A percentile compares a stretch with the other conserved stretches of the same genome.
Conservation (phyloP, 78 protist genomes). For the Planoprotostelium fungivorum region DNA sequence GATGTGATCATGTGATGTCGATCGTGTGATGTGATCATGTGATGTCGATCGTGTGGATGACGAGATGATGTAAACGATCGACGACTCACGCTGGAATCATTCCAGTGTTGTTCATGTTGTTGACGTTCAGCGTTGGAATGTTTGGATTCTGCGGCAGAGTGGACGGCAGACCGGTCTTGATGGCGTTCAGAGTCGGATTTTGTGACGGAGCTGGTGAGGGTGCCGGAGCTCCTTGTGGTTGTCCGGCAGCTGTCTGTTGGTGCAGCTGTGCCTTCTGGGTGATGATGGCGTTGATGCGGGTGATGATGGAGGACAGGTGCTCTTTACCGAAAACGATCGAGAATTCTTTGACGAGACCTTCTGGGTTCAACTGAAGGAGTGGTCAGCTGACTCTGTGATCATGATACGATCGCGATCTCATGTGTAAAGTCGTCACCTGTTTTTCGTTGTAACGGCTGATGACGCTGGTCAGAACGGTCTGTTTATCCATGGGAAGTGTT, state of each 20-base stretch:
- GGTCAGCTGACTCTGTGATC: neutral
- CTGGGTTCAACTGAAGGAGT: neutral
- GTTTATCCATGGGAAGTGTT: neutral
- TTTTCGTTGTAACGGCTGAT: neutral
- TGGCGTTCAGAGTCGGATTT: too few species aligned
- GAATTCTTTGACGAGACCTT: neutral
- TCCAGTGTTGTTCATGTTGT: too few species aligned
- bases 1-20: too few species aligned
- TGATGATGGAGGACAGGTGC: neutral
- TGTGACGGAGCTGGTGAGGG: too few species aligned
- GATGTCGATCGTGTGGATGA: too few species aligned
- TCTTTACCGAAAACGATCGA: neutral
- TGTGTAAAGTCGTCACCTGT: neutral
- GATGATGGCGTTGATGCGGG: neutral
- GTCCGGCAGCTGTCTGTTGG: neutral
- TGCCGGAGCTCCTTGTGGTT: too few species aligned
- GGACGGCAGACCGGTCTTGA: too few species aligned
- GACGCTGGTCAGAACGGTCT: neutral
- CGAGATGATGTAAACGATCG: too few species aligned
- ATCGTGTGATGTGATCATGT: too few species aligned
- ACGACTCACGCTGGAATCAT: too few species aligned
- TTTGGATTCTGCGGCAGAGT: too few species aligned
- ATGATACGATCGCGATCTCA: neutral
- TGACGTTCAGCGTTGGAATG: too few species aligned
- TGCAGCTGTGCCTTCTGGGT: neutral